Base-by-base conservation (phyloP, 192 early-diverging fungal species). In the Entophlyctis luteolus region DNA sequence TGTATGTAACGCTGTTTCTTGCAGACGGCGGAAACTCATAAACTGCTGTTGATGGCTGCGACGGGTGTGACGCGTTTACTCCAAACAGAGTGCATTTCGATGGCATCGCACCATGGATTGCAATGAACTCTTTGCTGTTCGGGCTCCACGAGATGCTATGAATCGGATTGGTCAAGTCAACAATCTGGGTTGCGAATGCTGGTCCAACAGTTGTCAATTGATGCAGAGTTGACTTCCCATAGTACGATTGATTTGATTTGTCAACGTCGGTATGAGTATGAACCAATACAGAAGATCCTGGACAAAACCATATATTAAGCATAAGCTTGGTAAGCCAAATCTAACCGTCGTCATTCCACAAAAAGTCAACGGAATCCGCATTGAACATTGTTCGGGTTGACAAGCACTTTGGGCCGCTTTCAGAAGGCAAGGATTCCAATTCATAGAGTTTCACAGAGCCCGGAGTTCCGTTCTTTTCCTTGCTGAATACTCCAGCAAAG, bases 131-230 rank as follows among this genome's bases (percentile, higher is more conserved):
- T 72, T 96, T 97, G n/a, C 90, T 90, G 57, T 86, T 89, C 18
- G 97, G 97, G 65, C 80, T 84, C 97, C 97, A 99, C 5, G 88
- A 79, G 3, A 99, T 94, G 76, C 95, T 93, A 68, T 99, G 97
- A 59, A 99, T 90, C 25, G 95, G 90, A 10, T 95, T 96, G 46
- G 92, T 73, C 74, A 79, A 79, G 53, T 91, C 84, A 32, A 82
- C 70, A 16, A 99, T 95, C 65, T 88, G 86, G 72, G 92, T 91
- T 78, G 96, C 93, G 80, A 90, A 96, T 37, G 39, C 39, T 76
- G 89, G 93, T 5, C 93, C 94, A 38, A 91, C 85, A 1, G 90
- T 91, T 14, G 94, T 83, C 55, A 99, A 75, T 62, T 90, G 96
- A 75, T 93, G 96, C 62, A 99, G 79, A 42, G 87, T 89, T 25